Conservation (phyloP, 371 early-diverging fungal genomes). For the Mucor saturninus region DNA sequence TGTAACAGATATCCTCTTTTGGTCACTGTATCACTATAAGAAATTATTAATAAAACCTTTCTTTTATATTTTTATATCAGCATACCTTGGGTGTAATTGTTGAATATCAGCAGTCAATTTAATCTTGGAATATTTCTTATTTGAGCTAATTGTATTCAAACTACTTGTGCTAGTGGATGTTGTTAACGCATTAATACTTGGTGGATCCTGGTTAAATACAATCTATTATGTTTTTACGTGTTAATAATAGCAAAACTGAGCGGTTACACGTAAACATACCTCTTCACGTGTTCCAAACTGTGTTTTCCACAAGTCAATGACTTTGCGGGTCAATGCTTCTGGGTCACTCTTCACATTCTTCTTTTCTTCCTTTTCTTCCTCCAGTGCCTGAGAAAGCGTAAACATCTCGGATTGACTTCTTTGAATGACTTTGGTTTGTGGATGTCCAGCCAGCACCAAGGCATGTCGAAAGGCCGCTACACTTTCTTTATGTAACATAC, state of each 20-base stretch:
- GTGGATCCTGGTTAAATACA: constrained; percentile 34
- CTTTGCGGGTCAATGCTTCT: constrained; percentile 32
- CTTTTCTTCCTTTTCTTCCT: neutral
- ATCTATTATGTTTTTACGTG: constrained; percentile 21
- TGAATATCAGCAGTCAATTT: constrained; percentile 33
- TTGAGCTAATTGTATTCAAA: constrained; percentile 14
- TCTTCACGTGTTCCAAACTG: constrained; percentile 49
- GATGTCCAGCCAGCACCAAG: constrained; percentile 27
- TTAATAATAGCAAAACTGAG: neutral
- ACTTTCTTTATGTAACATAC: constrained; percentile 44
- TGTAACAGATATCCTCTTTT: constrained; percentile 61
- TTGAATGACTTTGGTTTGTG: constrained; percentile 30
- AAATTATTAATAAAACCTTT: constrained; percentile 25
- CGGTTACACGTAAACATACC: constrained; percentile 27
- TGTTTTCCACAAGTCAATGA: constrained; percentile 48
- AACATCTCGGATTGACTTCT: constrained; percentile 8
- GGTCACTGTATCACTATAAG: constrained; percentile 55
- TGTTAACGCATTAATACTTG: constrained; percentile 17
- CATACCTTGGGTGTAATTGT: constrained; percentile 31
- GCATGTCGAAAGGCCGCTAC: constrained; percentile 57
- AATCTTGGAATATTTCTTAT: constrained; percentile 19
- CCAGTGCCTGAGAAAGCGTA: neutral
- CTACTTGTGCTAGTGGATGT: constrained; percentile 20
- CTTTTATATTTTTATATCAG: neutral
- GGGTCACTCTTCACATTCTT: constrained; percentile 6